Evolutionary conservation across 1,284 basidiomycete genomes (phyloP), one percentile per base, ranked within the genome.

Genomic region (Vanrija sp.): DNA sequence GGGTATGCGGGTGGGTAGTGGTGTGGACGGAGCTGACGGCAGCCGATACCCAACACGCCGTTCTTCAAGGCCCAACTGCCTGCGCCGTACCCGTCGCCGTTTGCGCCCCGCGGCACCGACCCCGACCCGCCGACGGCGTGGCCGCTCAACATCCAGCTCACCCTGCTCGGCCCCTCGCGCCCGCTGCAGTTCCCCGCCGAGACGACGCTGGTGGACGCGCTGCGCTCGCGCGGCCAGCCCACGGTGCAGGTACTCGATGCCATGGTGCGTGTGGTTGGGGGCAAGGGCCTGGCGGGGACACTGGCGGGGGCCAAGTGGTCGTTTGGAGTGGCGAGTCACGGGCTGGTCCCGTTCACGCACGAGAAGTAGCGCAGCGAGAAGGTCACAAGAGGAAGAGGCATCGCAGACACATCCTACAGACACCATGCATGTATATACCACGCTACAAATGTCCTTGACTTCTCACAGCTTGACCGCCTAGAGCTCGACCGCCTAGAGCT

Each of bases 1-100:
- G 41, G 71, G 67, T 0, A 51, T 75, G 12, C 67, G 71, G 59
- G 72, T 71, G 51, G 63, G 23, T 27, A 20, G n/a, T n/a, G n/a
- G n/a, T 7, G 36, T 1, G n/a, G 7, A 19, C 4, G 12, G 18
- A 27, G 31, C 44, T 46, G 12, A 46, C 38, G 16, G 6, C 31
- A 55, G 46, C 45, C 49, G 2, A 27, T 49, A 14, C 36, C 57
- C 12, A 39, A 51, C 45, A 45, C 58, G 25, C 54, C 54, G 6
- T 66, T 66, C 51, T 74, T 59, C 61, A 59, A 64, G 7, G 52
- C 71, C 1, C 71, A 75, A 49, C 60, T 76, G 1, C 69, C 72
- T 5, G 31, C 58, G 4, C 73, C 73, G 6, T 75, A 66, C 36
- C 73, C 75, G 0, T 44, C 56, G 0, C 67, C 68, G 12, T 73